Conservation (phyloP, 805 yeast species). For the Metschnikowia continentalis region DNA sequence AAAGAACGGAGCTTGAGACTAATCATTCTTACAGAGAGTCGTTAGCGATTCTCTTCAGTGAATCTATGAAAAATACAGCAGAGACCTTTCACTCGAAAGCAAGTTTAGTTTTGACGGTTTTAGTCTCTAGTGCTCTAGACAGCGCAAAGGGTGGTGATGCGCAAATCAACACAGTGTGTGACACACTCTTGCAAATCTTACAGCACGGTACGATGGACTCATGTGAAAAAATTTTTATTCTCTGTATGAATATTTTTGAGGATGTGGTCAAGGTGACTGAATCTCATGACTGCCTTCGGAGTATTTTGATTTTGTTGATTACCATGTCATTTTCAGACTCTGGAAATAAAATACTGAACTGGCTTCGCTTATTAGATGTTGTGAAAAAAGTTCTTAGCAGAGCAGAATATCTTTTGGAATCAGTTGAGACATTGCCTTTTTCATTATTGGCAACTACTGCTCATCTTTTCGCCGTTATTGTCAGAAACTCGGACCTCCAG, state of each 20-base stretch:
- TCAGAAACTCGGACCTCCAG: constrained; percentile 53
- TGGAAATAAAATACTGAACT: constrained; percentile 56
- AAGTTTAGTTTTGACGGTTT: constrained; percentile 41
- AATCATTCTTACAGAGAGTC: constrained; percentile 53
- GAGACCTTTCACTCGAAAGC: constrained; percentile 75
- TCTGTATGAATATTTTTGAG: constrained; percentile 22
- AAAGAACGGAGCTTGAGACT: constrained; percentile 26
- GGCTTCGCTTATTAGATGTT: constrained; percentile 36
- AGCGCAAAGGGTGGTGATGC: constrained; percentile 4
- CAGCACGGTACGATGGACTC: constrained; percentile 50
- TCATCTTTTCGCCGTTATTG: constrained; percentile 45
- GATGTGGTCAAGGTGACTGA: constrained; percentile 10
- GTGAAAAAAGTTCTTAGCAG: constrained; percentile 21
- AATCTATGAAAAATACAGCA: constrained; percentile 68
- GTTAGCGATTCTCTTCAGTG: constrained; percentile 59
- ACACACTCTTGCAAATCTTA: constrained; percentile 51
- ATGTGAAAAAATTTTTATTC: constrained; percentile 41
- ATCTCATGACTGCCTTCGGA: constrained; percentile 4
- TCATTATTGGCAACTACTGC: constrained; percentile 27
- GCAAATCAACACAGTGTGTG: constrained; percentile 42
- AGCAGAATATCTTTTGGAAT: constrained; percentile 8
- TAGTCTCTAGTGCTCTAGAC: constrained; percentile 33
- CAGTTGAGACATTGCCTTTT: not conserved
- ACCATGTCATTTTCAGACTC: constrained; percentile 63
- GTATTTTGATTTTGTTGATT: constrained; percentile 38